A percentile compares a stretch with the other conserved stretches of the same genome.
These are phyloP conservation scores for Gynostemma pentaphyllum DNA, from an alignment of 306 rosid species.

Conservation along the genomic window DNA sequence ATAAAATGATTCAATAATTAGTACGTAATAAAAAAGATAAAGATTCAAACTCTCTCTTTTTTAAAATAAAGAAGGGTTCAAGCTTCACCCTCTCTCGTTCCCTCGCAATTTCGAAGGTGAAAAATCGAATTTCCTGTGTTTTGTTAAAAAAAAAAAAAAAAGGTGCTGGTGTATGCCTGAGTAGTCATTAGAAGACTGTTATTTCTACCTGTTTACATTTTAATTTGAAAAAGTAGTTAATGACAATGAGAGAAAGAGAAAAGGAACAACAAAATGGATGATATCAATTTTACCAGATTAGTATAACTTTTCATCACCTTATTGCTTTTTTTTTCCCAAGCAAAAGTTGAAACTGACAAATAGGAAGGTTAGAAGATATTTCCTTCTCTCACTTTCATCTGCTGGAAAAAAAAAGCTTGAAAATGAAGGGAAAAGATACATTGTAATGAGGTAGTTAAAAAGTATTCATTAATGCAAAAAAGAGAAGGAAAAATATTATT, in stretches of 20 bases:
- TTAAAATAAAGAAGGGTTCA: too few species aligned
- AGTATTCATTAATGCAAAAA: not conserved
- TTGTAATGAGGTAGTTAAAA: conserved; percentile 1
- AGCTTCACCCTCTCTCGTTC: too few species aligned
- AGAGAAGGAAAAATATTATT: conserved; percentile 10
- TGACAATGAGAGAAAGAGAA: conserved; percentile 6
- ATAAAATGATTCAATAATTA: too few species aligned
- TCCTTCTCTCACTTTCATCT: conserved; percentile 1
- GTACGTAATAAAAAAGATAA: too few species aligned
- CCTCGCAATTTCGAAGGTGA: too few species aligned
- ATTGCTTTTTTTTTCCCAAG: too few species aligned
- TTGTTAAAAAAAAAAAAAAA: not conserved
- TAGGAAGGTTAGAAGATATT: conserved; percentile 6
- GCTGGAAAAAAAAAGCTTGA: conserved; percentile 12
- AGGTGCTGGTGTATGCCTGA: not conserved
- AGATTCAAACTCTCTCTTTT: too few species aligned
- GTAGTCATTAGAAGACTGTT: not conserved
- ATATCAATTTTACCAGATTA: too few species aligned
- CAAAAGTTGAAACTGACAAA: conserved; percentile 10
- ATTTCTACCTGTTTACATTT: not conserved
- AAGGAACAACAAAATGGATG: conserved; percentile 9
- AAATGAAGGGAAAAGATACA: conserved; percentile 16
- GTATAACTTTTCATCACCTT: too few species aligned
- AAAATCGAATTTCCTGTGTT: not conserved
- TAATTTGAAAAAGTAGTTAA: conserved; percentile 1